A percentile compares a stretch with the other conserved stretches of the same genome.
phyloP scores from a whole-genome alignment of 192 early-diverging fungal genomes.

The Gonapodya sp. region DNA sequence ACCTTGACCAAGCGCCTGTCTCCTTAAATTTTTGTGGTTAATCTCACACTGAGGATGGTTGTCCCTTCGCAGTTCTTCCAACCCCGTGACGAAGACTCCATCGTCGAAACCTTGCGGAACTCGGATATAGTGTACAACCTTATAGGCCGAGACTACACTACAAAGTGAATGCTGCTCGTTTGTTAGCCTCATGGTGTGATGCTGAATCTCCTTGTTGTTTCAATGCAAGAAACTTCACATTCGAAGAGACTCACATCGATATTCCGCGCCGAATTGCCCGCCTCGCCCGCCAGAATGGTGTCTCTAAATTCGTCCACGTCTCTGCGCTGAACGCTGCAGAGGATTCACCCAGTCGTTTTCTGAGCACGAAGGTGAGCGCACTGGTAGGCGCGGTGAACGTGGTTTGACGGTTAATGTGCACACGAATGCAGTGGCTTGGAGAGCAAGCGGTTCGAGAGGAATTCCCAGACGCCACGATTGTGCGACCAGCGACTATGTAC shows the following conservation, averaged over 20 bases:
- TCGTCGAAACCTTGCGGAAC: conserved; percentile 77
- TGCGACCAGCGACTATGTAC: conserved; percentile 79
- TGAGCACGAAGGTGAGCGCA: conserved; percentile 68
- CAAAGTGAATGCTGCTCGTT: conserved; percentile 53
- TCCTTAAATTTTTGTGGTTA: not conserved
- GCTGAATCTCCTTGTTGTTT: not conserved
- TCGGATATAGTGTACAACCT: conserved; percentile 94
- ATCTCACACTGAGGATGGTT: conserved; percentile 16
- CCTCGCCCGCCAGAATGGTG: conserved; percentile 65
- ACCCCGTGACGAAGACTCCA: conserved; percentile 71
- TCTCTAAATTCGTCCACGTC: conserved; percentile 78
- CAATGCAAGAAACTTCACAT: conserved; percentile 69
- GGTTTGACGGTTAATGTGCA: not conserved
- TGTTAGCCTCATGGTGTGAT: not conserved
- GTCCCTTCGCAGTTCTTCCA: conserved; percentile 62
- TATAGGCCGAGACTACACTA: conserved; percentile 82
- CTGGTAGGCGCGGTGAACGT: not conserved
- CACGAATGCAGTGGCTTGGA: conserved; percentile 58
- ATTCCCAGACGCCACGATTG: conserved; percentile 88
- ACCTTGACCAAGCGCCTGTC: too few species aligned
- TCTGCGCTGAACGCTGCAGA: conserved; percentile 73
- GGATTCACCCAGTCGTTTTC: conserved; percentile 64
- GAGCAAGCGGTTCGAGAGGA: conserved; percentile 80
- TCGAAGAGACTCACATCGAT: conserved; percentile 76
- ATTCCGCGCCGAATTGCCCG: conserved; percentile 72